These are phyloP conservation scores for Pancytospora philotis DNA, from an alignment of 371 early-diverging fungal genomes.

Conservation along the genomic window DNA sequence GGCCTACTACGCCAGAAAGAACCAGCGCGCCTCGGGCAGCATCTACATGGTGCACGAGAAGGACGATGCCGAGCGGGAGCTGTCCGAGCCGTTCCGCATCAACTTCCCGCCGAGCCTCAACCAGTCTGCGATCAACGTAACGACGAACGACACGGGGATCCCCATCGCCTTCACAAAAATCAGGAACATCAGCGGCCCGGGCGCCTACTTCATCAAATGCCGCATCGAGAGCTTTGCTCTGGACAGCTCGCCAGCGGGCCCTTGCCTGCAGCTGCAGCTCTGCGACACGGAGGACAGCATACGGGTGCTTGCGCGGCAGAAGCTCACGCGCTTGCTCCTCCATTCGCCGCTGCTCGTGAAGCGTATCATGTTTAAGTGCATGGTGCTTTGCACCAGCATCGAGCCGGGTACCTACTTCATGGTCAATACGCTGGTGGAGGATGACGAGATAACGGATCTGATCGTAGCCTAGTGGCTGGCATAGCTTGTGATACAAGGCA, in stretches of 20 bases:
- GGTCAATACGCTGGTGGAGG: background rate
- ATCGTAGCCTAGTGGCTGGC: too few species aligned
- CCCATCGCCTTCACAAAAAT: background rate
- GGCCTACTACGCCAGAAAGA: background rate
- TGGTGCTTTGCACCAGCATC: background rate
- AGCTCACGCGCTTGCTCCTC: background rate
- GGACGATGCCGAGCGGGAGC: background rate
- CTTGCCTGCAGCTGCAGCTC: background rate
- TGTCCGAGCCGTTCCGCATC: background rate
- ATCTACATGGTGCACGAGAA: background rate
- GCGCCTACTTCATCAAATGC: slow-evolving; percentile 1
- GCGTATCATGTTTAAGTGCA: background rate
- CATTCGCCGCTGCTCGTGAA: background rate
- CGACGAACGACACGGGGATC: background rate
- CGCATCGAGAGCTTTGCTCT: background rate
- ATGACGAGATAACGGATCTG: background rate
- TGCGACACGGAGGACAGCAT: background rate
- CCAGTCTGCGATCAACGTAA: background rate
- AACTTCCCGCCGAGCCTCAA: background rate
- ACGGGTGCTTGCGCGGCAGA: background rate
- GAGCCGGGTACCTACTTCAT: background rate
- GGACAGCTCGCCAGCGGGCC: background rate
- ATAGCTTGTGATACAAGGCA: too few species aligned
- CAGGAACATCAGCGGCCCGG: background rate
- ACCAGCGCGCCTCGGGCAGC: background rate